Conservation (phyloP, 2,329 filamentous ascomycete species). For the Claviceps fusiformis region DNA sequence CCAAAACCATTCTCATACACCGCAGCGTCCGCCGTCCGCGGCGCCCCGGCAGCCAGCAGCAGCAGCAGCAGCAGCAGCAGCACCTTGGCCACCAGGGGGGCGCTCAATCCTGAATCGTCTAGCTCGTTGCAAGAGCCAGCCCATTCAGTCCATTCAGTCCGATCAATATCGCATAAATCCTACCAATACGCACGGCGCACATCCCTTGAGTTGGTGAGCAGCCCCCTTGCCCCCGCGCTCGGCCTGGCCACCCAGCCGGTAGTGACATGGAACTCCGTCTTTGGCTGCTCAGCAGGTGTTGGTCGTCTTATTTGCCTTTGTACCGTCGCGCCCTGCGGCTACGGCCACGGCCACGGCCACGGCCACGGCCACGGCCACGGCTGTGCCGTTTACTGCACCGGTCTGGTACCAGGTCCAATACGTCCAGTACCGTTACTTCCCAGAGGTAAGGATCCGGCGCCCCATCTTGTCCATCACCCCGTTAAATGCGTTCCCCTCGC, state of each 20-base stretch:
- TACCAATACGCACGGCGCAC: not conserved
- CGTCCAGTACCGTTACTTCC: not conserved
- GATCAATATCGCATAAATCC: not conserved
- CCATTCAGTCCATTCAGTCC: not conserved
- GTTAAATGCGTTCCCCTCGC: slow-evolving; percentile 3
- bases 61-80: not conserved
- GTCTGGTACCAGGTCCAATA: not conserved
- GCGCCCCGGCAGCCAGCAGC: slow-evolving; percentile 1
- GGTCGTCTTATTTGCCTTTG: not conserved
- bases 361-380: too few relatives aligned
- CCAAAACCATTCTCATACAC: not conserved
- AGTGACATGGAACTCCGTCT: too few relatives aligned
- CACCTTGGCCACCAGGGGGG: not conserved
- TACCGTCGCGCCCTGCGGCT: not conserved
- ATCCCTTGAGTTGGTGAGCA: not conserved
- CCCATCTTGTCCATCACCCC: not conserved
- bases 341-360: too few relatives aligned
- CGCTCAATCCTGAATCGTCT: not conserved
- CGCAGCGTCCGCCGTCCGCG: not conserved
- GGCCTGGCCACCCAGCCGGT: not conserved
- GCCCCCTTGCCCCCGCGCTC: not conserved
- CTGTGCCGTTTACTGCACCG: slow-evolving; percentile 2
- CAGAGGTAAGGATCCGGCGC: not conserved
- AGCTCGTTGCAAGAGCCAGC: not conserved
- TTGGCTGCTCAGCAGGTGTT: not conserved